These are phyloP conservation scores for Marasmius sp. DNA, from an alignment of 1,284 basidiomycete species.

Conservation along the genomic window DNA sequence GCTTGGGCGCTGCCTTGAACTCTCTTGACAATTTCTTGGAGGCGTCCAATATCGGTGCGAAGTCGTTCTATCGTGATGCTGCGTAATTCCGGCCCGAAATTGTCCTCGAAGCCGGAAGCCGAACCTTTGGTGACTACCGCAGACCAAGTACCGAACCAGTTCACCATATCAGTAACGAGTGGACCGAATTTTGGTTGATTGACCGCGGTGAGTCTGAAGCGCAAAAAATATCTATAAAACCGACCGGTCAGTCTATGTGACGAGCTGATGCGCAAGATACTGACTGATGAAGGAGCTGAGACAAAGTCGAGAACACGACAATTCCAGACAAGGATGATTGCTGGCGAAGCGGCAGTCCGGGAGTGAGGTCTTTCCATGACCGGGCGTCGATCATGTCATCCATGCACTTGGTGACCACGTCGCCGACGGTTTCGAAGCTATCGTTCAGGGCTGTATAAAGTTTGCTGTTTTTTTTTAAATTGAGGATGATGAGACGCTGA, in stretches of 20 bases:
- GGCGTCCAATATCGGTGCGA: conserved; percentile 1
- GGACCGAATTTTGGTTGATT: conserved; percentile 44
- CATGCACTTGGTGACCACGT: conserved; percentile 45
- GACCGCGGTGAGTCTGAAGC: conserved; percentile 56
- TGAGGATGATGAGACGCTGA: not conserved
- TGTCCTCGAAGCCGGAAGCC: conserved; percentile 35
- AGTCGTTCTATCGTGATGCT: conserved; percentile 21
- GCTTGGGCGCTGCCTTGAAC: conserved; percentile 7
- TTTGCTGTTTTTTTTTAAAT: conserved; percentile 33
- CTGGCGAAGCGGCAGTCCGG: not conserved
- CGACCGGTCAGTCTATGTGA: conserved; percentile 1
- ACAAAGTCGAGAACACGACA: conserved; percentile 48
- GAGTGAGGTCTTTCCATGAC: conserved; percentile 41
- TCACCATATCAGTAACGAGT: conserved; percentile 41
- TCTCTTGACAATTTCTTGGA: conserved; percentile 5
- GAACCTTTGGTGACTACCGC: conserved; percentile 36
- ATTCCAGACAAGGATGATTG: conserved; percentile 27
- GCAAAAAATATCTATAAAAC: conserved; percentile 48
- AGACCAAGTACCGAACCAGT: conserved; percentile 50
- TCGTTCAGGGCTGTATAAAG: conserved; percentile 54
- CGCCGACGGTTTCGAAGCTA: conserved; percentile 46
- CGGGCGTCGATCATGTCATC: conserved; percentile 32
- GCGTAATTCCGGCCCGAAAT: conserved; percentile 33
- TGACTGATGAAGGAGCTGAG: conserved; percentile 54
- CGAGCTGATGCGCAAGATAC: conserved; percentile 16